phyloP scores from a whole-genome alignment of 208 protist species.

The Strigomonas culicis region DNA sequence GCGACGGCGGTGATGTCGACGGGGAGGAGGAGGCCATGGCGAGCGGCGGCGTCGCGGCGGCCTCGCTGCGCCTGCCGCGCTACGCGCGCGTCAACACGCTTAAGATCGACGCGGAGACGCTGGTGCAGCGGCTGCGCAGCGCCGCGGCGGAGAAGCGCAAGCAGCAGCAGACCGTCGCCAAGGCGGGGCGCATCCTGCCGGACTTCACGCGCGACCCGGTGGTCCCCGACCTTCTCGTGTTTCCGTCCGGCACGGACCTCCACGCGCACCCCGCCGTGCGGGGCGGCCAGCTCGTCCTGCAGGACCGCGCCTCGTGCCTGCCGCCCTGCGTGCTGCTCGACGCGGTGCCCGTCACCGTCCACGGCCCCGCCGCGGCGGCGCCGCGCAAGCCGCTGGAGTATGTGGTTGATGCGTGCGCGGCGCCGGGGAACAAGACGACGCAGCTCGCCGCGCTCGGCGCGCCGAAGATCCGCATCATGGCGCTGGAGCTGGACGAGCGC shows the following conservation, averaged over 20 bases:
- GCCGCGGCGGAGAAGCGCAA: conserved; percentile 13
- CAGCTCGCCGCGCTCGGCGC: conserved; percentile 77
- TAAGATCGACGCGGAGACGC: conserved; percentile 64
- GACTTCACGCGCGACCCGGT: conserved; percentile 68
- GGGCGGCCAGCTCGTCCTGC: conserved; percentile 80
- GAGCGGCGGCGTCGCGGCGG: background rate
- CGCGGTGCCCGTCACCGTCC: conserved; percentile 37
- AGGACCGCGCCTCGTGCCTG: conserved; percentile 91
- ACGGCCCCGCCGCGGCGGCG: background rate
- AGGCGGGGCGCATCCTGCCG: conserved; percentile 23
- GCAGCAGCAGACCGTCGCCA: background rate
- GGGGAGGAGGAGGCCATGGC: conserved; percentile 11
- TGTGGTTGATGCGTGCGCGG: conserved; percentile 88
- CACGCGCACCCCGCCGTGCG: conserved; percentile 85
- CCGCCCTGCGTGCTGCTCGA: conserved; percentile 84
- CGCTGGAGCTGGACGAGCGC: conserved; percentile 77
- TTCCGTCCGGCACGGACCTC: conserved; percentile 81
- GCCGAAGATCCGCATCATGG: conserved; percentile 75
- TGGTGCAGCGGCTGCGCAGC: conserved; percentile 57
- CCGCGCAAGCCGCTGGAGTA: conserved; percentile 56
- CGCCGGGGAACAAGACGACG: conserved; percentile 92
- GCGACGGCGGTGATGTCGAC: conserved; percentile 7
- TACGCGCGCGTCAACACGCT: conserved; percentile 90
- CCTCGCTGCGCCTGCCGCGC: conserved; percentile 46
- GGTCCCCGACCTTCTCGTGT: conserved; percentile 76